A percentile compares a stretch with the other conserved stretches of the same genome.
phyloP scores from a whole-genome alignment of 352 stramenopile species.

The Plasmopara muralis region DNA sequence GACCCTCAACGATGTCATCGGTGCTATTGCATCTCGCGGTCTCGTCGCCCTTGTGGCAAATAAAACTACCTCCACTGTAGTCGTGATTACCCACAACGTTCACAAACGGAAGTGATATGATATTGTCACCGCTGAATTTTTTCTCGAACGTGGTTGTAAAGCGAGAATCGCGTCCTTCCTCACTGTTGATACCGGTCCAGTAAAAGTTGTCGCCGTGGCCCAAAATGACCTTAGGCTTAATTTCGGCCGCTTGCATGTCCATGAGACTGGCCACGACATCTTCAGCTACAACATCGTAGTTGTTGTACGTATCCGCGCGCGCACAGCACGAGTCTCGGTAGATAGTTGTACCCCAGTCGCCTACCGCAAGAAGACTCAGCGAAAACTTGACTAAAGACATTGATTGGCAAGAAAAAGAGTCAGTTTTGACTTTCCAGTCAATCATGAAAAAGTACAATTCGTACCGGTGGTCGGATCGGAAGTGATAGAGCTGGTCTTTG shows the following conservation, averaged over 20 bases:
- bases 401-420: neutral
- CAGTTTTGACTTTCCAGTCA: neutral
- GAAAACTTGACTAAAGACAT: constrained; percentile 22
- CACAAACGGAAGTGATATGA: constrained; percentile 37
- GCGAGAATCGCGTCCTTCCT: constrained; percentile 31
- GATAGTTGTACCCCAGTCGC: constrained; percentile 63
- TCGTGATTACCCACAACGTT: constrained; percentile 69
- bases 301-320: constrained; percentile 40
- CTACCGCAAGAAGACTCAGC: constrained; percentile 50
- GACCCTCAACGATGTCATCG: constrained; percentile 15
- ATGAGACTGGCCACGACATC: constrained; percentile 57
- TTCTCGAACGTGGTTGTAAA: constrained; percentile 51
- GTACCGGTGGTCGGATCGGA: constrained; percentile 44
- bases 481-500: constrained; percentile 19
- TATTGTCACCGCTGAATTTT: constrained; percentile 37
- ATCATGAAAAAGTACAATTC: neutral
- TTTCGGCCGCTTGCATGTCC: constrained; percentile 37
- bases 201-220: constrained; percentile 67
- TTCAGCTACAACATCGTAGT: constrained; percentile 52
- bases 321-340: constrained; percentile 59
- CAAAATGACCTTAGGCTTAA: constrained; percentile 50
- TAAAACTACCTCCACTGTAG: constrained; percentile 46
- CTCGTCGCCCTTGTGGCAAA: constrained; percentile 31
- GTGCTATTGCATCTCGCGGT: constrained; percentile 24
- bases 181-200: constrained; percentile 46